A percentile compares a stretch with the other conserved stretches of the same genome.
These are phyloP conservation scores for Arthrinium phaeospermum DNA, from an alignment of 2,329 filamentous ascomycete genomes.

Conservation along the genomic window DNA sequence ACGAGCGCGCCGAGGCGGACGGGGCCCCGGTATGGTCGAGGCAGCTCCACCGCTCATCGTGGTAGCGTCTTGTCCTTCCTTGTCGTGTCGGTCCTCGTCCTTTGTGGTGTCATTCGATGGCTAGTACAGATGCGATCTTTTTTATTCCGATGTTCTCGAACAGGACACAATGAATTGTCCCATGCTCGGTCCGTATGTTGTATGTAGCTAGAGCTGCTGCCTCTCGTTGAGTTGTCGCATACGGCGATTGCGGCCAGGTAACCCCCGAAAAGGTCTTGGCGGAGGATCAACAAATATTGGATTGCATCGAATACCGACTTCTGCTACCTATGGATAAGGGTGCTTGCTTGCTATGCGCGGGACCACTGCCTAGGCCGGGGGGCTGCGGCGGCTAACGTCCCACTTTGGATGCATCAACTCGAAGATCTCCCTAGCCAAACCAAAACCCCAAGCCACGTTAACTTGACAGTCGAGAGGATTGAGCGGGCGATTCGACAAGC, in stretches of 20 bases:
- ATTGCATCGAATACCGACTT: neutral
- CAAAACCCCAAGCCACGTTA: neutral
- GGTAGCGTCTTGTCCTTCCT: constrained; percentile 19
- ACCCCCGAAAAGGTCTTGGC: neutral
- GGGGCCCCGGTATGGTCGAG: constrained; percentile 20
- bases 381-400: constrained; percentile 5
- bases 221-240: neutral
- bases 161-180: neutral
- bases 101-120: constrained; percentile 5
- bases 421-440: neutral
- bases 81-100: constrained; percentile 15
- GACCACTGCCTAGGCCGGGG: neutral
- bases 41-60: constrained; percentile 22
- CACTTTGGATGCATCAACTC: constrained; percentile 11
- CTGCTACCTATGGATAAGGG: neutral
- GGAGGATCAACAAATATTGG: neutral
- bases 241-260: neutral
- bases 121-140: constrained; percentile 7
- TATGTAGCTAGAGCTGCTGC: neutral
- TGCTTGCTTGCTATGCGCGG: neutral
- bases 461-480: neutral
- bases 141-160: neutral
- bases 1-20: constrained; percentile 22
- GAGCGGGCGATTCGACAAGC: neutral
- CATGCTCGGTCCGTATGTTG: neutral